These are phyloP conservation scores for Sonneratia alba DNA, from an alignment of 345 rosid species.

Conservation along the genomic window DNA sequence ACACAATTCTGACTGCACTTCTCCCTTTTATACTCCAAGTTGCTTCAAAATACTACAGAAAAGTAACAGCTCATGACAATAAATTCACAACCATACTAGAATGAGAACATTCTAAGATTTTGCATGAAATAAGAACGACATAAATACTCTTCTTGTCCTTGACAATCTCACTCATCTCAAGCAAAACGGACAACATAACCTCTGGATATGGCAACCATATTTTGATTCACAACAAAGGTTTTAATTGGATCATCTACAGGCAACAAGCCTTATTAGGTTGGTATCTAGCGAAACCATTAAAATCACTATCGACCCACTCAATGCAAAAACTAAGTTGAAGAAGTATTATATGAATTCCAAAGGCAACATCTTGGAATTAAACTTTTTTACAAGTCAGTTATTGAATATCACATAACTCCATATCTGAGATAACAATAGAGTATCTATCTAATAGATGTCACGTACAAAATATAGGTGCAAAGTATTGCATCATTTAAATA, in stretches of 20 bases:
- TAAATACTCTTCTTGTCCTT: constrained; percentile 52
- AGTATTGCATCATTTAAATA: neutral
- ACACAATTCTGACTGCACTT: constrained; percentile 33
- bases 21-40: constrained; percentile 53
- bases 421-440: neutral
- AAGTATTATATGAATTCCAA: neutral
- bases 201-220: constrained; percentile 72
- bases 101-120: constrained; percentile 10
- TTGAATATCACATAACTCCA: neutral
- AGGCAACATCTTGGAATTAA: neutral
- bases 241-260: constrained; percentile 60
- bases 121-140: constrained; percentile 3
- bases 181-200: constrained; percentile 63
- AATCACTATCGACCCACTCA: neutral
- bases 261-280: neutral
- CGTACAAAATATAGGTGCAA: neutral
- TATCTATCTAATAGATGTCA: neutral
- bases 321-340: neutral
- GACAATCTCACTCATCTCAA: constrained; percentile 68
- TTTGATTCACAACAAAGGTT: constrained; percentile 57
- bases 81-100: constrained; percentile 2
- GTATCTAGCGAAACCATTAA: neutral
- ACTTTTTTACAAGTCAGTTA: neutral
- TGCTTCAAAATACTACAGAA: constrained; percentile 50
- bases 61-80: neutral